These are phyloP conservation scores for Fusarium multiceps DNA, from an alignment of 2,329 filamentous ascomycete genomes.

Conservation along the genomic window DNA sequence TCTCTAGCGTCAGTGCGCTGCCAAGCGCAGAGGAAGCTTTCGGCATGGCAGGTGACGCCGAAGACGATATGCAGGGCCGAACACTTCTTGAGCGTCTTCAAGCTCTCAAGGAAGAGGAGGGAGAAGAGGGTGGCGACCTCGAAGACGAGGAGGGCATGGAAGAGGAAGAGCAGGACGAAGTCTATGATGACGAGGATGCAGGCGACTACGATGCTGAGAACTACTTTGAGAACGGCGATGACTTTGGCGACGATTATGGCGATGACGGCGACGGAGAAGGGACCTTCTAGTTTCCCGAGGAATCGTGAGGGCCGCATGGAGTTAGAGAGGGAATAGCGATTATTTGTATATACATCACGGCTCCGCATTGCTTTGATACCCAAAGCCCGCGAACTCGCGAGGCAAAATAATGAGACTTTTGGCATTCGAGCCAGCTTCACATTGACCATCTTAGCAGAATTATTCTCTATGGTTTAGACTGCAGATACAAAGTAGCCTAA, in stretches of 20 bases:
- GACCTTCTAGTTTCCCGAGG: conserved; percentile 49
- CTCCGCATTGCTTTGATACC: conserved; percentile 45
- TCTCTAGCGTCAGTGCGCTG: conserved; percentile 60
- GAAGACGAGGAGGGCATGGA: conserved; percentile 62
- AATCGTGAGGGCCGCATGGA: not conserved
- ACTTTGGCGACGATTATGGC: conserved; percentile 63
- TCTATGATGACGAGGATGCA: conserved; percentile 68
- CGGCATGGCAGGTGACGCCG: conserved; percentile 48
- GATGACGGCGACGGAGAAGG: conserved; percentile 63
- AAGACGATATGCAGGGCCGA: conserved; percentile 47
- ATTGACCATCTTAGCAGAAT: not conserved
- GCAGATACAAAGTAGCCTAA: too few relatives aligned
- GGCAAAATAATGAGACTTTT: conserved; percentile 34
- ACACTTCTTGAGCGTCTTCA: conserved; percentile 59
- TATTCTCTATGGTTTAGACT: too few relatives aligned
- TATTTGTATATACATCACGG: conserved; percentile 38
- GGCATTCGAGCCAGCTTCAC: not conserved
- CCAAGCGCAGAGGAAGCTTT: conserved; percentile 65
- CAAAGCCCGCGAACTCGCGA: conserved; percentile 38
- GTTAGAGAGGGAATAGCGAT: conserved; percentile 19
- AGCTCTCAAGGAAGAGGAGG: conserved; percentile 62
- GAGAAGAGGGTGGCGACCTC: conserved; percentile 59
- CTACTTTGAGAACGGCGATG: conserved; percentile 69
- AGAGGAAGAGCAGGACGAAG: conserved; percentile 61
- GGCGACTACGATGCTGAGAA: conserved; percentile 71